Evolutionary conservation across 108 stramenopile genomes (phyloP), one percentile per base, ranked within the genome.

Genomic region (Conticribra guillardii): DNA sequence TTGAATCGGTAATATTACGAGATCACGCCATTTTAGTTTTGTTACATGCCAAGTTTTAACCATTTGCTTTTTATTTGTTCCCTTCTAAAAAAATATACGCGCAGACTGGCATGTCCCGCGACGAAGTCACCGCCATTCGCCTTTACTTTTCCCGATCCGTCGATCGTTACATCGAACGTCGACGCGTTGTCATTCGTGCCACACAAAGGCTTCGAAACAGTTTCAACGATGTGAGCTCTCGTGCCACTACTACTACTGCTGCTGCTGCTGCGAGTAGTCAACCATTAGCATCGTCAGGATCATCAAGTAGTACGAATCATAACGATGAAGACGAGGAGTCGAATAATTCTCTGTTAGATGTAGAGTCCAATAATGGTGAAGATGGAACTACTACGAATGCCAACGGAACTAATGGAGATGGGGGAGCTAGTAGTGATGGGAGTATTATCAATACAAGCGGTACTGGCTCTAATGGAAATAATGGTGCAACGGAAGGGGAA

Each of bases 131-230:
- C 33, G 88, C 85, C 18, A 82, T 95, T 29, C 86, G 94, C 49
- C 47, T 80, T 22, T 95, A 95, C 78, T 95, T 95, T 57, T 66
- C 85, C 26, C 79, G 87, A 32, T 76, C 84, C 14, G 85, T 94
- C 33, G 93, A 94, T 80, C 79, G 86, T 19, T 83, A 82, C 52
- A 63, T 88, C 21, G 64, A 73, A 54, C 69, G 81, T n/a, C 79
- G 67, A 30, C 32, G 64, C 52, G 41, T 60, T 26, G 31, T 74
- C 45, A 64, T 77, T 19, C 63, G 76, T 28, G 76, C 76, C 30
- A 29, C 67, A n/a, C 27, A 27, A 29, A 37, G 44, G 46, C 27
- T 62, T 14, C 45, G 70, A 19, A 62, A 54, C 37, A 61, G 51
- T 50, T 27, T 63, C 24, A 46, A 31, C 16, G 44, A 31, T 53